A percentile compares a stretch with the other conserved stretches of the same genome.
Conservation (phyloP, 345 rosid species). For the Salix purpurea region DNA sequence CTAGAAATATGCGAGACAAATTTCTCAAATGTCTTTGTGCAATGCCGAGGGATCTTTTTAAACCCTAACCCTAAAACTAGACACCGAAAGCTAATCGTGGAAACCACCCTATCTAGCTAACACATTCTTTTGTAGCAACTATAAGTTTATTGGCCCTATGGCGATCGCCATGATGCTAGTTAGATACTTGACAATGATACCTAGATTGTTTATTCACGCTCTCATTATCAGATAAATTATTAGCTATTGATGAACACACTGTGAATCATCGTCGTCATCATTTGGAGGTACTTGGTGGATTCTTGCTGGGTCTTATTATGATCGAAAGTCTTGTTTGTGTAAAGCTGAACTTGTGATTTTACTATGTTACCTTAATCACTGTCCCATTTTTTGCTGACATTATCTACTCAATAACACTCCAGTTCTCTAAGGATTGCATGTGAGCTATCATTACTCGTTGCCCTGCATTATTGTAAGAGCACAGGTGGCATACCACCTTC, state of each 20-base stretch:
- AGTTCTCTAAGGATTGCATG: not conserved
- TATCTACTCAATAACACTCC: not conserved
- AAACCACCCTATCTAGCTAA: constrained; percentile 13
- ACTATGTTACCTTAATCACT: not conserved
- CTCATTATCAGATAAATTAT: no score
- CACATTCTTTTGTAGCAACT: constrained; percentile 1
- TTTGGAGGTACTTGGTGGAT: constrained; percentile 3
- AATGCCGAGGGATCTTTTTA: constrained; percentile 18
- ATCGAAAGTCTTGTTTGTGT: not conserved
- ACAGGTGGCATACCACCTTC: no score
- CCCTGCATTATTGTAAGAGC: not conserved
- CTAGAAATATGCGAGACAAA: constrained; percentile 3
- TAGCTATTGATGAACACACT: not conserved
- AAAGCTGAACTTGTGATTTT: not conserved
- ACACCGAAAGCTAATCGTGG: constrained; percentile 4
- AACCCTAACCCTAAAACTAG: not conserved
- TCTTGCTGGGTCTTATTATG: not conserved
- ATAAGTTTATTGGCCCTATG: constrained; percentile 37
- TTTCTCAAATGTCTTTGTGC: constrained; percentile 4
- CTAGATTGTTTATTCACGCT: no score
- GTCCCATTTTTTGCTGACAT: not conserved
- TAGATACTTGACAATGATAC: constrained; percentile 18
- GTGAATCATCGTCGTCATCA: not conserved
- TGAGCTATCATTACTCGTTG: not conserved
- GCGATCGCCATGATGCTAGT: constrained; percentile 10